Evolutionary conservation across 2,329 filamentous ascomycete species (phyloP), one percentile per base, ranked within the genome.

Genomic region (Talaromyces sp.): DNA sequence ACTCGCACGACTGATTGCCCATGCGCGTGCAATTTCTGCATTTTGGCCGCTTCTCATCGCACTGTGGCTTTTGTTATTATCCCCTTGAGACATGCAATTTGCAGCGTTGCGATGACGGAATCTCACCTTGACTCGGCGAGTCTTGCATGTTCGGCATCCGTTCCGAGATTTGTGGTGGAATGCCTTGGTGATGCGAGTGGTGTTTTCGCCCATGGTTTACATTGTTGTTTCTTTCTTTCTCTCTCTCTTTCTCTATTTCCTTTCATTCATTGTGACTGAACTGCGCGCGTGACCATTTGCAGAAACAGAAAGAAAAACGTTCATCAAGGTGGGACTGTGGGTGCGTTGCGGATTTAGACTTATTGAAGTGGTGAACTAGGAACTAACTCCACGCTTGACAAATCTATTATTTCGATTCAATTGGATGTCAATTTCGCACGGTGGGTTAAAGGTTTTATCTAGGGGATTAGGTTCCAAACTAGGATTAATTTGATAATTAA

Each of bases 111-210:
- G 34, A 36, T 12, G 12, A 36, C 36, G 16, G 5, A 3, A 16
- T n/a, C 36, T 40, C 36, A 40, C 36, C 36, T 40, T 66, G 9
- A 67, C 64, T 16, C 65, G 61, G 14, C 65, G 65, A 14, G 59
- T 59, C 57, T 65, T 64, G 56, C 65, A 67, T 42, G 61, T 66
- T 52, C 63, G 61, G 47, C 65, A 66, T 18, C 63, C 65, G 42
- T 53, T 60, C 33, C 65, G 65, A 31, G 65, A 67, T 54, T 65
- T 67, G 28, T 65, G 61, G 52, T 67, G 65, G 44, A 51, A 51
- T 23, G 44, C 44, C 44, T 51, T 51, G 18, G 44, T 51, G 18
- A 23, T 51, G 44, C 44, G 44, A 28, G 27, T 18, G 27, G 18
- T 28, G 9, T 14, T 51, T 51, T 51, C 18, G 12, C 18, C 18